Evolutionary conservation across 2,329 filamentous ascomycete genomes (phyloP), one percentile per base, ranked within the genome.

Genomic region (Waltergamsia citrina): DNA sequence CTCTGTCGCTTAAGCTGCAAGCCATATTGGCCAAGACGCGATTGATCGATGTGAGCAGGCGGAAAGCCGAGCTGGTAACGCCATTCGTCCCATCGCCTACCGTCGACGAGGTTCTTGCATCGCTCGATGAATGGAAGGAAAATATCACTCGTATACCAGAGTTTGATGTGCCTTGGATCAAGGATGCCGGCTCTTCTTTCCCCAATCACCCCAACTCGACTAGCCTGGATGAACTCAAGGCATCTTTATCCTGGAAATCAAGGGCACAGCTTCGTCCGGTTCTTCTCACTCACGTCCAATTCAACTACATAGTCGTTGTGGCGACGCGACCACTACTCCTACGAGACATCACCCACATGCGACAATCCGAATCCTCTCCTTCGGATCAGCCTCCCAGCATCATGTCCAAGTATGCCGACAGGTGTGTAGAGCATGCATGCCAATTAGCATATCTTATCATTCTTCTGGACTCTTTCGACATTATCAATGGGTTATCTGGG

Each of bases 401-500:
- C n/a, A n/a, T 39, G 14, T 39, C 41, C 12, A 29, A 24, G 5
- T 38, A 45, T 10, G 35, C 46, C 3, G 39, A 41, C 14, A 37
- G 36, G 8, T 52, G 50, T 29, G 43, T 56, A 7, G 40, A 43
- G 25, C 50, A 57, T 23, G 54, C 55, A 11, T 49, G 44, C 6
- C 53, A 56, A 29, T 40, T 59, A 25, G 45, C 50, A 16, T 47
- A 47, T 6, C 38, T 56, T 0, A 45, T 51, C 29, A 43, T 57
- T 11, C 42, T 59, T 1, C 47, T 59, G 0, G 48, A 55, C 23
- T 45, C 43, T 4, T 55, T 57, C 25, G 42, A 48, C 15, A 43
- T 54, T 1, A 32, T 59, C 6, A 53, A 57, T 31, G 54, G 56
- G 2, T 41, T 54, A 7, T 54, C 53, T 1, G 53, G 53, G 2